Evolutionary conservation across 176 grass and related monocot species (phyloP), one percentile per base, ranked within the genome.

Genomic region (Otatea glauca): DNA sequence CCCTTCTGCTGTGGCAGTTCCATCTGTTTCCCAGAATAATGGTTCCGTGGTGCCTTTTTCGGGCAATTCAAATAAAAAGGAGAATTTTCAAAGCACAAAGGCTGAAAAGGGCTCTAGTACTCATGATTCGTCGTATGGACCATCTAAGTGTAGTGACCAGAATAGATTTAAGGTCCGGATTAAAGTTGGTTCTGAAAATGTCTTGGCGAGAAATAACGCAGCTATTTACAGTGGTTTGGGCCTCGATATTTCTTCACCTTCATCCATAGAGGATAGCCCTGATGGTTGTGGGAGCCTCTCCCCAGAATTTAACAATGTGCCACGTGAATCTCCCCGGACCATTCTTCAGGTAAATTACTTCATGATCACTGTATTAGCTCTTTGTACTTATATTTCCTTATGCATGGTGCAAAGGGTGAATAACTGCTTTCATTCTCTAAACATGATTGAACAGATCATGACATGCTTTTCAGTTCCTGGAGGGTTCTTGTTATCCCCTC

Each of bases 91-190:
- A 74, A 72, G 72, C 65, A 78, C 82, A 87, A 80, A 76, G 67
- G 81, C 65, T 45, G 79, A 91, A 81, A 87, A 55, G 49, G 62
- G 55, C 51, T 80, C 87, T 35, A 70, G 50, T 16, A 86, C 78
- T 64, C 73, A 89, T 27, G 89, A 89, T 86, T 87, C 88, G 18
- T 81, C 83, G 14, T 86, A 87, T 75, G 90, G 67, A 38, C 72
- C 87, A 58, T 77, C 76, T 50, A 94, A 89, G 76, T 73, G 32
- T 21, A 79, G 81, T 47, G 91, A 94, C 76, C 91, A 90, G 62
- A 99, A 92, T 49, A 92, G 86, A 66, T 85, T 94, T 85, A 99
- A 99, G 86, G 92, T 99, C 72, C 93, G 96, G 81, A 99, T 99
- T 68, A 99, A 96, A 91, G 91, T 99, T 86, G 89, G 89, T 72